Conservation (phyloP, 306 rosid genomes). For the Fagus sylvatica region DNA sequence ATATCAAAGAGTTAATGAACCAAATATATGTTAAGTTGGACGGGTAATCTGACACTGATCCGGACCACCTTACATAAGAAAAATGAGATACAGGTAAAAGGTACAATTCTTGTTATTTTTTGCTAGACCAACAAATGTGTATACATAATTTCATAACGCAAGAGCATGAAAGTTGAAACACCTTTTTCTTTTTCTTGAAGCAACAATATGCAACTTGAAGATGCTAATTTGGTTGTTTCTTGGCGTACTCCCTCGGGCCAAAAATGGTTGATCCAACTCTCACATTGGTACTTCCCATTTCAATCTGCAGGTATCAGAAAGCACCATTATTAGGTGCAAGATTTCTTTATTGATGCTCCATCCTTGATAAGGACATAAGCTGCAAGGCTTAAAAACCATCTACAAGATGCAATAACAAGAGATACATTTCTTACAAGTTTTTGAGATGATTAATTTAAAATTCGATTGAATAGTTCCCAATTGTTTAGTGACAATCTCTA, state of each 20-base stretch:
- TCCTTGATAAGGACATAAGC: not conserved
- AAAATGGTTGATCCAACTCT: slow-evolving; percentile 57
- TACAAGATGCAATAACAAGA: not conserved
- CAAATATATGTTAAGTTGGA: not conserved
- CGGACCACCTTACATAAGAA: not conserved
- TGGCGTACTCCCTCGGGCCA: slow-evolving; percentile 51
- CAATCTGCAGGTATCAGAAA: slow-evolving; percentile 41
- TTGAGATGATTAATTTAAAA: not conserved
- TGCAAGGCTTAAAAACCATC: not conserved
- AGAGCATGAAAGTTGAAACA: not conserved
- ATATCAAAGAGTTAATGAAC: not conserved
- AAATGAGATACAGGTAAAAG: not conserved
- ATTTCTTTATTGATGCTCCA: not conserved
- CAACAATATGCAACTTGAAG: not conserved
- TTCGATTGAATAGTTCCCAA: not conserved
- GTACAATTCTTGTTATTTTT: not conserved
- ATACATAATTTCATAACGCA: not conserved
- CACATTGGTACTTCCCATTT: slow-evolving; percentile 58
- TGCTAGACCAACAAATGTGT: not conserved
- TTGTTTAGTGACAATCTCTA: not conserved
- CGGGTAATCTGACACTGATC: not conserved
- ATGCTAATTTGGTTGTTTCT: slow-evolving; percentile 36
- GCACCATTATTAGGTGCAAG: not conserved
- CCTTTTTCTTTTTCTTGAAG: not conserved
- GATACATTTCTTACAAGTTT: not conserved